Conservation (phyloP, 2,329 filamentous ascomycete genomes). For the Pseudocercospora pini-densiflorae region DNA sequence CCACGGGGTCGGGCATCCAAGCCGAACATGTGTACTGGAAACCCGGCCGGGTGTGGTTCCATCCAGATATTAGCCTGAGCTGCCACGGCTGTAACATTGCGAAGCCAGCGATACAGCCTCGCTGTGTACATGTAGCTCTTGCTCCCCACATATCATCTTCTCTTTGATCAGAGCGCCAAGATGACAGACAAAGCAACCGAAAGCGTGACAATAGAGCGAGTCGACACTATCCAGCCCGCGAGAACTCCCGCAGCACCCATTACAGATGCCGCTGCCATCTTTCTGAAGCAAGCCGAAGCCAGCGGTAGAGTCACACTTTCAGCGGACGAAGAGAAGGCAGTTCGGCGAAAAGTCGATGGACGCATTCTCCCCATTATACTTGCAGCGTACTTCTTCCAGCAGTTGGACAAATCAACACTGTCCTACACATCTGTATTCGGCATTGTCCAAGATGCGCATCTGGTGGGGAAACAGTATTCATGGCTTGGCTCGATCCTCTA, state of each 20-base stretch:
- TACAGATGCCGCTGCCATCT: conserved; percentile 12
- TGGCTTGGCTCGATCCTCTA: conserved; percentile 58
- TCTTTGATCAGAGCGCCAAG: background rate
- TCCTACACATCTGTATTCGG: conserved; percentile 68
- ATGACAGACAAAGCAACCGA: background rate
- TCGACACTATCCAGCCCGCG: background rate
- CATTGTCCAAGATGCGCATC: conserved; percentile 60
- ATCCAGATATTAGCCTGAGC: background rate
- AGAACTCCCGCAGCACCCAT: background rate
- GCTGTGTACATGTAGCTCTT: background rate
- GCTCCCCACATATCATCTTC: background rate
- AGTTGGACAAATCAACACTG: conserved; percentile 62
- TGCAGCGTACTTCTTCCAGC: conserved; percentile 65
- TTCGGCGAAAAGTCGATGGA: conserved; percentile 56
- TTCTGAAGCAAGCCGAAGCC: conserved; percentile 7
- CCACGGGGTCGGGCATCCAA: background rate
- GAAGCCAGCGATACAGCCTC: background rate
- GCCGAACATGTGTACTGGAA: background rate
- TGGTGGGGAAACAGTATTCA: conserved; percentile 61
- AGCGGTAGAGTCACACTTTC: conserved; percentile 48
- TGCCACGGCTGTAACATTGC: background rate
- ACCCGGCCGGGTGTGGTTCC: background rate
- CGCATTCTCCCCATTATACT: conserved; percentile 60
- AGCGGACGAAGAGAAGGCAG: conserved; percentile 55
- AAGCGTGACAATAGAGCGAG: background rate